Base-by-base conservation (phyloP, 1,284 basidiomycete genomes). In the Rhizoctonia solani region DNA sequence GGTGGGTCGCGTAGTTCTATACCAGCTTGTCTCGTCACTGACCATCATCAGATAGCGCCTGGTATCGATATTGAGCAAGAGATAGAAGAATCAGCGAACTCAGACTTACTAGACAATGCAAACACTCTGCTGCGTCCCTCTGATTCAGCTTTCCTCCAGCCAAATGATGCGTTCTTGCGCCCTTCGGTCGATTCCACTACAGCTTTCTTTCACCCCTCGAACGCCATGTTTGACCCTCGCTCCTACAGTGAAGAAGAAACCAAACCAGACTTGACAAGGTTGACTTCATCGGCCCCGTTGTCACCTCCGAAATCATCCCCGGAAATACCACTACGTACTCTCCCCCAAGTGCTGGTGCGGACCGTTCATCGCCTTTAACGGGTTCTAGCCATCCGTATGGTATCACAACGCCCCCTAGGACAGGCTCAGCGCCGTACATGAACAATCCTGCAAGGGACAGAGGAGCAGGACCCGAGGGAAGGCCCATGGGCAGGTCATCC, bases 1-100 rank as follows among this genome's bases (percentile, higher is more conserved):
- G 42, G 58, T 61, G 50, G 30, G 58, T 4, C 44, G 44, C 19
- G n/a, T 19, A 9, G n/a, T 21, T 9, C 8, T 19, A 46, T 6
- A 21, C 19, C 8, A 39, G 9, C 37, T 39, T 8, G 37, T 39
- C 8, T 50, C 49, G 49, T 14, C 49, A 27, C 25, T 25, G 49
- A 9, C 14, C 25, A 29, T 11, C 13, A 13, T 14, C 29, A 59
- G 55, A 59, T 59, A 44, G 55, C 55, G 37, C 55, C 55, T 9
- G 55, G 55, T n/a, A 59, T 59, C 30, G 55, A 59, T 16, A 59
- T 59, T 21, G 55, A 59, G 16, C 55, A 59, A 47, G 58, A 61
- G 34, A 34, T 61, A 16, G 58, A 61, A 44, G 58, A 61, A 4
- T 61, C 46, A 11, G 34, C 46, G n/a, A 3, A 50, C 30, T 63